Base-by-base conservation (phyloP, 106 monocot genomes). In the Narthecium ossifragum region DNA sequence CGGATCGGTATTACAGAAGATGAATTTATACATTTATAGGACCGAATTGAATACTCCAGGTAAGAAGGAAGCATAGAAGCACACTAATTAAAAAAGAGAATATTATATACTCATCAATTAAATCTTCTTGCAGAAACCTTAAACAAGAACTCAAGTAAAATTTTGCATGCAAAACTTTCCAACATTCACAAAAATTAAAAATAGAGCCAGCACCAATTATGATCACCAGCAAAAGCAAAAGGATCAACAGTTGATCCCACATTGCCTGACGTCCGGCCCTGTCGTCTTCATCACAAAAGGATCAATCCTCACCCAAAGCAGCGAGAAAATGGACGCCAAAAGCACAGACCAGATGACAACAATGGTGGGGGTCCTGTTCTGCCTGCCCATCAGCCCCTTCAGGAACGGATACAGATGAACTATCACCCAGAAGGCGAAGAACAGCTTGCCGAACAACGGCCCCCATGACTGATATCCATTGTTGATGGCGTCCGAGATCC, bases 301-400 rank as follows among this genome's bases (percentile, higher is more conserved):
- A 29, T 92, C 86, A 30, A 92, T 92, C 75, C 86, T 77, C 24
- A 92, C 92, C 92, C 92, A 86, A n/a, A 92, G 62, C 73, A 92
- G 39, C 8, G 86, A 92, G 73, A 92, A 92, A 39, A 91, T 91
- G 24, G 90, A 91, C 26, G 90, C 90, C 20, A 91, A 52, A 10
- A 91, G 64, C 51, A 91, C 68, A 1, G 91, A 92, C 91, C 91
- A 92, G 43, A 92, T 86, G 57, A 92, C 71, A 13, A 92, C 92
- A 63, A 92, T 80, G 21, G 92, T 92, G 1, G 92, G 92, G 6
- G 92, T 92, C 60, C 92, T 69, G 49, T 86, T 92, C 77, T 92
- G 92, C 37, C 86, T 67, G 11, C 92, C 92, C 83, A 92, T 80
- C 28, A 92, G 80, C 31, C 92, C 86, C 75, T 92, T 92, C 47